Conservation (phyloP, 129 eudicot genomes). For the Tagetes patula region DNA sequence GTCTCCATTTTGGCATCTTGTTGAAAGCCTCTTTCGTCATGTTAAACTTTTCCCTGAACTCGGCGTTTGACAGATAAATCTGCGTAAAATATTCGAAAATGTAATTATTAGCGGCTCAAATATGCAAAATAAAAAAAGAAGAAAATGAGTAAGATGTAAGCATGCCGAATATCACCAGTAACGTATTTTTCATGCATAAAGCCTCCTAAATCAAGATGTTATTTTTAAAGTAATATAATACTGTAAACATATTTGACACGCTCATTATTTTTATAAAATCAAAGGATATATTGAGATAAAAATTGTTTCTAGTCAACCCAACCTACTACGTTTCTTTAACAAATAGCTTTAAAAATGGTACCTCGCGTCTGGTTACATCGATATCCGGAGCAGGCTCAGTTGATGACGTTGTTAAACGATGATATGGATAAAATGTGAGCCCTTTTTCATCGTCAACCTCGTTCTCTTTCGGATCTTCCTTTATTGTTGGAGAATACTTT, state of each 20-base stretch:
- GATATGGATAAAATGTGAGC: constrained; percentile 58
- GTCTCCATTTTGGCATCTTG: constrained; percentile 93
- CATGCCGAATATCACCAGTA: neutral
- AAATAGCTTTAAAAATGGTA: constrained; percentile 19
- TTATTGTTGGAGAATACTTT: constrained; percentile 37
- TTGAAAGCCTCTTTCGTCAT: constrained; percentile 73
- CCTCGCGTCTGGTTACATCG: constrained; percentile 87
- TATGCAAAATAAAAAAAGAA: neutral
- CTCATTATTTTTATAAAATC: neutral
- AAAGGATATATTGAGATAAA: neutral
- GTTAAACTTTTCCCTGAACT: constrained; percentile 72
- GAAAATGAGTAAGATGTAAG: neutral
- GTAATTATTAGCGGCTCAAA: neutral
- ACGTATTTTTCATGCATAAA: neutral
- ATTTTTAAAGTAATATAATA: neutral
- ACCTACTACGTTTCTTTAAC: neutral
- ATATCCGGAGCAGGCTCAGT: constrained; percentile 65
- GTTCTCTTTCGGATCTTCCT: constrained; percentile 65
- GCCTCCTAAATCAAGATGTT: neutral
- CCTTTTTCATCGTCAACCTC: constrained; percentile 71
- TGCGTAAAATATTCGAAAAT: constrained; percentile 25
- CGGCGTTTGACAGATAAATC: constrained; percentile 71
- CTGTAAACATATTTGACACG: neutral
- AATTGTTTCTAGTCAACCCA: neutral
- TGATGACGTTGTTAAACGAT: constrained; percentile 63